Base-by-base conservation (phyloP, 148 eudicot genomes). In the Limonium bicolor region DNA sequence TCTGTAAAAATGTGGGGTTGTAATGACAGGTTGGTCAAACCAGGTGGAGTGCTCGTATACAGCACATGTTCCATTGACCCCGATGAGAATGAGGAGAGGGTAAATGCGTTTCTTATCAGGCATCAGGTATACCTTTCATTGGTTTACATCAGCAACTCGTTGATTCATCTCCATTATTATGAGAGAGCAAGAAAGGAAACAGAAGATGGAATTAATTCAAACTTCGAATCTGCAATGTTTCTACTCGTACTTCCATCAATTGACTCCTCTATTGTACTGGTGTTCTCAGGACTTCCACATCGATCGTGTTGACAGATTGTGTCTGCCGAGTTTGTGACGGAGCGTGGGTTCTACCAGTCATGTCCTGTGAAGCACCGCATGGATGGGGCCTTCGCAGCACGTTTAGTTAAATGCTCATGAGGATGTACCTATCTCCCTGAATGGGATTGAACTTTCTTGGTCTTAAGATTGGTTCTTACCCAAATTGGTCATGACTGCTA, bases 301-400 rank as follows among this genome's bases (percentile, higher is more conserved):
- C 54, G 97, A 88, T 44, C 76, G 83, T 14, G 92, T 54, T 34
- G 58, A 66, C 38, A 59, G 53, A 62, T 80, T 39, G 77, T 80
- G 29, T 63, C 78, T 6, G 27, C 70, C 35, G 68, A 65, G 37
- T 88, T 88, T 64, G 41, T 74, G 11, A 77, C 81, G 0, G 69
- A 63, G 41, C 57, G 55, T n/a, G 92, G 94, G 37, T 88, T 83
- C 67, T 88, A 70, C 48, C 60, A 63, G 33, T 88, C 94, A 24
- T 74, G 65, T 48, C 97, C 94, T 34, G 86, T 88, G 54, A 77
- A 72, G 54, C 90, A 83, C 67, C 59, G 86, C 22, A 62, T 88
- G 48, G 97, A 88, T 66, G 97, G 97, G 46, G 97, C 97, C 44
- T 88, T 88, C 55, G 86, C 92, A 56, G 97, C 94, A 36, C 94